A percentile compares a stretch with the other conserved stretches of the same genome.
These are phyloP conservation scores for Plasmodium berghei DNA, from an alignment of 169 alveolate genomes.

Conservation along the genomic window DNA sequence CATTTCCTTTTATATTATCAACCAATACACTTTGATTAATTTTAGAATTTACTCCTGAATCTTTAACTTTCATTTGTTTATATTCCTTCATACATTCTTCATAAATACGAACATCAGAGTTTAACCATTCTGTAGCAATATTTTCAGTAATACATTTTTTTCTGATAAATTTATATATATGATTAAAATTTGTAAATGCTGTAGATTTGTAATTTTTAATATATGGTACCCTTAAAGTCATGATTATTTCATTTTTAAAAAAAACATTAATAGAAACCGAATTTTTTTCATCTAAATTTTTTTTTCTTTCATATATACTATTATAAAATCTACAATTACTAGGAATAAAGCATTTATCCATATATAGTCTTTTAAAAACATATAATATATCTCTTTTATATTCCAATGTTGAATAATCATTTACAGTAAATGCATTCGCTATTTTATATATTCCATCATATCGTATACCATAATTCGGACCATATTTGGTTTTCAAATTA, in stretches of 20 bases:
- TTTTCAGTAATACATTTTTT: slow-evolving; percentile 38
- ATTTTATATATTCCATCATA: slow-evolving; percentile 71
- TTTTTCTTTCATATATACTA: slow-evolving; percentile 30
- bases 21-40: background rate
- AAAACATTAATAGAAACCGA: slow-evolving; percentile 55
- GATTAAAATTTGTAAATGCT: slow-evolving; percentile 56
- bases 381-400: slow-evolving; percentile 63
- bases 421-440: slow-evolving; percentile 42
- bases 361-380: slow-evolving; percentile 61
- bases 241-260: slow-evolving; percentile 20
- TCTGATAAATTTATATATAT: slow-evolving; percentile 38
- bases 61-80: background rate
- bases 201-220: slow-evolving; percentile 68
- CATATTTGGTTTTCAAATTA: slow-evolving; percentile 40
- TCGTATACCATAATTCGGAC: slow-evolving; percentile 64
- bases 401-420: slow-evolving; percentile 57
- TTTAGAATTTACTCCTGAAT: background rate
- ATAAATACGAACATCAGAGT: slow-evolving; percentile 19
- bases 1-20: background rate
- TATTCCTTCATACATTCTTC: slow-evolving; percentile 23
- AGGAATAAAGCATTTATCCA: slow-evolving; percentile 65
- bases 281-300: slow-evolving; percentile 42
- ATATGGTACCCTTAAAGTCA: slow-evolving; percentile 57
- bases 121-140: slow-evolving; percentile 18
- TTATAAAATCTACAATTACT: slow-evolving; percentile 23